Evolutionary conservation across 352 stramenopile genomes (phyloP).

Genomic region (Phytophthora cryptogea): DNA sequence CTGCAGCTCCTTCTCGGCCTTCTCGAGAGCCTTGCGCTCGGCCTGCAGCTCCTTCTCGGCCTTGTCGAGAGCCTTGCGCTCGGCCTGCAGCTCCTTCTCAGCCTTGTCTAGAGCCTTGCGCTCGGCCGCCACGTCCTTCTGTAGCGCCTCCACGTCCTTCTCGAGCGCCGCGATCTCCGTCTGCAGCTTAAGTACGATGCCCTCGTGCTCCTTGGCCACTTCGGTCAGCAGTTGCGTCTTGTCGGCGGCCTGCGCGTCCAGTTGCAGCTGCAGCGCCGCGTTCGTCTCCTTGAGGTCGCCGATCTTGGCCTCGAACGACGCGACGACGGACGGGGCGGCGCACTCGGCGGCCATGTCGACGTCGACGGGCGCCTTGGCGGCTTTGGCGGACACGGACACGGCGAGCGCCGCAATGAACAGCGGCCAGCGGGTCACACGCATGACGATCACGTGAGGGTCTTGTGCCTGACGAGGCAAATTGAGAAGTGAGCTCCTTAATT

Average conservation of each 20-base stretch:
- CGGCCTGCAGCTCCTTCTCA: not conserved
- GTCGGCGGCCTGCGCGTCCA: slow-evolving; percentile 44
- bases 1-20: slow-evolving; percentile 19
- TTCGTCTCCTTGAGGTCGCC: slow-evolving; percentile 44
- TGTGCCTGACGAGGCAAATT: slow-evolving; percentile 16
- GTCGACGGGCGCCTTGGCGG: slow-evolving; percentile 4
- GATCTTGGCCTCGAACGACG: slow-evolving; percentile 53
- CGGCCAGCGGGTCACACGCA: slow-evolving; percentile 44
- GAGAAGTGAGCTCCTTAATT: slow-evolving; percentile 12
- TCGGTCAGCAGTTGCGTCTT: slow-evolving; percentile 43
- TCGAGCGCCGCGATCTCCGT: slow-evolving; percentile 27
- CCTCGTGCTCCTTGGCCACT: slow-evolving; percentile 40
- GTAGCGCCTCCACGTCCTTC: slow-evolving; percentile 14
- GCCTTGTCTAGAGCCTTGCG: slow-evolving; percentile 9
- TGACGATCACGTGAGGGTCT: not conserved
- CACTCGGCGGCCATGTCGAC: slow-evolving; percentile 11
- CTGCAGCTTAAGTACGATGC: slow-evolving; percentile 35
- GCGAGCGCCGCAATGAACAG: slow-evolving; percentile 41
- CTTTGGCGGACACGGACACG: slow-evolving; percentile 34
- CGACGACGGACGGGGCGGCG: slow-evolving; percentile 44
- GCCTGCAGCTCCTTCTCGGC: not conserved
- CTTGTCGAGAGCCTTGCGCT: slow-evolving; percentile 15
- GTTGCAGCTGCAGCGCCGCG: slow-evolving; percentile 39
- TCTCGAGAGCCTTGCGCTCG: slow-evolving; percentile 10
- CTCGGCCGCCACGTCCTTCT: slow-evolving; percentile 25